A percentile compares a stretch with the other conserved stretches of the same genome.
Evolutionary conservation across 2,329 filamentous ascomycete genomes (phyloP).

Genomic region (Penicillium palitans): DNA sequence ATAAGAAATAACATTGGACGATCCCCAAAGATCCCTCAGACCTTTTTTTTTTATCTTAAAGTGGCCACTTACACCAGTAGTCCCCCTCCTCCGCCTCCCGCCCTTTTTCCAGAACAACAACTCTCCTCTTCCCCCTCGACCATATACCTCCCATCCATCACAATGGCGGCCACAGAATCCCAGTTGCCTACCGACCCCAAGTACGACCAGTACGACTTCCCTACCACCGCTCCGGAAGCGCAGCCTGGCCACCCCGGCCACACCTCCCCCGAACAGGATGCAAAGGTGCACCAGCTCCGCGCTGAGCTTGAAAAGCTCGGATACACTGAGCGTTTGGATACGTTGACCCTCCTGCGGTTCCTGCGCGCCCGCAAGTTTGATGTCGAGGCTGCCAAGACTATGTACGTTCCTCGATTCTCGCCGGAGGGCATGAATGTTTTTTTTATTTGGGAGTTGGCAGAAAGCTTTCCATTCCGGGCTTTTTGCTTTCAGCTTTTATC

Average conservation of each 20-base stretch:
- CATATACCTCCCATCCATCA: slow-evolving; percentile 21
- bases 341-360: slow-evolving; percentile 88
- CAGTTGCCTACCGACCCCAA: slow-evolving; percentile 69
- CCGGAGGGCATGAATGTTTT: slow-evolving; percentile 5
- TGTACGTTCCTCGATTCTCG: slow-evolving; percentile 60
- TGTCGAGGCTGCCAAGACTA: slow-evolving; percentile 76
- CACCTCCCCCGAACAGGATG: slow-evolving; percentile 83
- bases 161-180: slow-evolving; percentile 35
- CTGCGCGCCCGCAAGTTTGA: slow-evolving; percentile 94
- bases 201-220: slow-evolving; percentile 96
- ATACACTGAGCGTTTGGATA: slow-evolving; percentile 82
- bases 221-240: slow-evolving; percentile 69
- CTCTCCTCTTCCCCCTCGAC: slow-evolving; percentile 8
- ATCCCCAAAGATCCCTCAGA: not conserved
- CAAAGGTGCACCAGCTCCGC: slow-evolving; percentile 82
- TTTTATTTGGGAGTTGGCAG: not conserved
- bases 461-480: not conserved
- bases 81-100: slow-evolving; percentile 22
- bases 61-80: slow-evolving; percentile 27
- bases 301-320: slow-evolving; percentile 80
- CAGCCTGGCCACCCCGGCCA: slow-evolving; percentile 83
- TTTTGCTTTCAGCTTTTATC: not conserved
- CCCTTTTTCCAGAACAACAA: slow-evolving; percentile 17
- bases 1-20: not conserved
- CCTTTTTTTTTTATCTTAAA: slow-evolving; percentile 7